These are phyloP conservation scores for Nannizziopsis arthrosporioides DNA, from an alignment of 2,329 filamentous ascomycete genomes.

Conservation along the genomic window DNA sequence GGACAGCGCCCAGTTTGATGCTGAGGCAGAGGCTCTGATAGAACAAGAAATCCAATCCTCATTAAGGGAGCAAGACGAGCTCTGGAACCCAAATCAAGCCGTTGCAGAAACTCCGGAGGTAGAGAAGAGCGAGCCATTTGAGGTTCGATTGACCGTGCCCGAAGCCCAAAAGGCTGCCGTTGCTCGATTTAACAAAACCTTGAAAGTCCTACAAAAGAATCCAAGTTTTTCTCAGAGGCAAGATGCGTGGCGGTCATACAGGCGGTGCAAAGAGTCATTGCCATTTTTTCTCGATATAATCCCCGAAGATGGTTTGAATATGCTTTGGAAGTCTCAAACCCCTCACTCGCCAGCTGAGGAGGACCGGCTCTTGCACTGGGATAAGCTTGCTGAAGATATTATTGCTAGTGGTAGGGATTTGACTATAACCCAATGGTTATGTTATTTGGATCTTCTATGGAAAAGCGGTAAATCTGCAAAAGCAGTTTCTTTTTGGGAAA, in stretches of 20 bases:
- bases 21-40: conserved; percentile 7
- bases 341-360: conserved; percentile 35
- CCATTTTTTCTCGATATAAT: conserved; percentile 43
- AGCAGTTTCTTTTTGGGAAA: conserved; percentile 54
- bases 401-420: conserved; percentile 46
- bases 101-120: conserved; percentile 15
- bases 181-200: conserved; percentile 30
- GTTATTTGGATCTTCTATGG: conserved; percentile 58
- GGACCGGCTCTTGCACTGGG: conserved; percentile 42
- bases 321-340: conserved; percentile 51
- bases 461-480: conserved; percentile 48
- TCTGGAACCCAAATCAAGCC: conserved; percentile 24
- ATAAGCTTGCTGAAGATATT: conserved; percentile 55
- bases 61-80: conserved; percentile 26
- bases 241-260: conserved; percentile 41
- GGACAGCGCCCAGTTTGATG: conserved; percentile 7
- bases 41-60: conserved; percentile 23
- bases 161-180: conserved; percentile 30
- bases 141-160: conserved; percentile 26
- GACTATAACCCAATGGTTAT: conserved; percentile 47
- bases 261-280: conserved; percentile 38
- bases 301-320: conserved; percentile 50
- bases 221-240: conserved; percentile 23
- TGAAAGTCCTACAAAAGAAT: conserved; percentile 24
- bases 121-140: conserved; percentile 19